Evolutionary conservation across 129 eudicot species (phyloP).

Genomic region (Artemisia tridentata): DNA sequence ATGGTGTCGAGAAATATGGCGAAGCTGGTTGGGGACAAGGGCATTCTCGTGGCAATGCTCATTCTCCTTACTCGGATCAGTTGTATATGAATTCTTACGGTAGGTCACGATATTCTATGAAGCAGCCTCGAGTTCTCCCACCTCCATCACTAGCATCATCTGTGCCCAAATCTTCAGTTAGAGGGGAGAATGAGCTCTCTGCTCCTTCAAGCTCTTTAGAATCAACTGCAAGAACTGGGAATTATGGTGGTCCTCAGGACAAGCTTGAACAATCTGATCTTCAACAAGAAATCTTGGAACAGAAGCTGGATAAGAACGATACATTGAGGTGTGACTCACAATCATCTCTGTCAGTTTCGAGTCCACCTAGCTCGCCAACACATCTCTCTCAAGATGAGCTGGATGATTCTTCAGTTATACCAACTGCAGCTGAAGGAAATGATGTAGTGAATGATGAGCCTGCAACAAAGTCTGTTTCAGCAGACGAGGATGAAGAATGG

Average conservation of each 20-base stretch:
- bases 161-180: constrained; percentile 49
- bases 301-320: constrained; percentile 35
- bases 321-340: constrained; percentile 73
- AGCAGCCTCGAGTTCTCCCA: constrained; percentile 93
- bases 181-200: constrained; percentile 51
- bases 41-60: constrained; percentile 36
- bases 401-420: constrained; percentile 60
- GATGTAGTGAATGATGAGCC: constrained; percentile 36
- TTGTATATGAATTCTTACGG: constrained; percentile 69
- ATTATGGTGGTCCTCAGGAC: constrained; percentile 40
- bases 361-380: constrained; percentile 85
- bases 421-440: constrained; percentile 46
- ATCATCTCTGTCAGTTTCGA: constrained; percentile 79
- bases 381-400: constrained; percentile 88
- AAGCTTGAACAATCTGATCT: constrained; percentile 41
- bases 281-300: constrained; percentile 33
- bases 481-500: constrained; percentile 90
- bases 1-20: constrained; percentile 54
- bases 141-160: constrained; percentile 67
- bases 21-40: constrained; percentile 68
- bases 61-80: constrained; percentile 49
- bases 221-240: constrained; percentile 42
- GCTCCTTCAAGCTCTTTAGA: constrained; percentile 61
- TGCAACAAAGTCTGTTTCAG: constrained; percentile 43
- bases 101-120: constrained; percentile 68